These are phyloP conservation scores for Coemansia sp. DNA, from an alignment of 192 early-diverging fungal genomes.

Conservation along the genomic window DNA sequence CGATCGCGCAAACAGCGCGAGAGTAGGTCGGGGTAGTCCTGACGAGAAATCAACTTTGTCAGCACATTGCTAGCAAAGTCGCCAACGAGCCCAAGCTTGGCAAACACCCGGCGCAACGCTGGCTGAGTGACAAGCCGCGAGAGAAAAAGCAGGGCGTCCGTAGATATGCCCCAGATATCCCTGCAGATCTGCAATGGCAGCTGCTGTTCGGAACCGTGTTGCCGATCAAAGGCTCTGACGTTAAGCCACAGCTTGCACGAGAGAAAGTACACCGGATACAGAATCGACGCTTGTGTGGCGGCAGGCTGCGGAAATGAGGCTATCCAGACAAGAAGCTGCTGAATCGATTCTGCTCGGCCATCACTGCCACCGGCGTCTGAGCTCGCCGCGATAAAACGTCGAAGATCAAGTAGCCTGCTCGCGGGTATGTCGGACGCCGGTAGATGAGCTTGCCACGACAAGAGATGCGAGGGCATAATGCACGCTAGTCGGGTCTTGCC, in stretches of 20 bases:
- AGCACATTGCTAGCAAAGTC: conserved; percentile 14
- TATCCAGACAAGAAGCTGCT: conserved; percentile 9
- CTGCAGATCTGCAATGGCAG: conserved; percentile 7
- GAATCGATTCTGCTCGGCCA: background rate
- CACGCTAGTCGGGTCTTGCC: conserved; percentile 10
- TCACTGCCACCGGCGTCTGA: background rate
- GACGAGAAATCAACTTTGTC: background rate
- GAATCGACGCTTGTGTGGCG: background rate
- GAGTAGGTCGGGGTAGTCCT: background rate
- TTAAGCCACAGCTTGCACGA: conserved; percentile 28
- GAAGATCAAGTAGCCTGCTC: background rate
- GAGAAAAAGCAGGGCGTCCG: conserved; percentile 22
- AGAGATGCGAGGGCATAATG: conserved; percentile 25
- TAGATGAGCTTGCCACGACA: conserved; percentile 31
- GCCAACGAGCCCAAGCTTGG: conserved; percentile 6
- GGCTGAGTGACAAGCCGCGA: conserved; percentile 13
- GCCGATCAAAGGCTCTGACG: background rate
- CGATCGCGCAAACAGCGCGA: background rate
- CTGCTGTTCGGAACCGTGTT: background rate
- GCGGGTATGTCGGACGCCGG: background rate
- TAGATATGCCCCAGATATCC: conserved; percentile 36
- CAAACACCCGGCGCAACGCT: conserved; percentile 6
- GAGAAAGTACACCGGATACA: conserved; percentile 24
- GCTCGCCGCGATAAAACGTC: background rate
- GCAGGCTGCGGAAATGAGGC: background rate